A percentile compares a stretch with the other conserved stretches of the same genome.
Conservation (phyloP, 352 stramenopile genomes). For the Globisporangium paroecandrum region DNA sequence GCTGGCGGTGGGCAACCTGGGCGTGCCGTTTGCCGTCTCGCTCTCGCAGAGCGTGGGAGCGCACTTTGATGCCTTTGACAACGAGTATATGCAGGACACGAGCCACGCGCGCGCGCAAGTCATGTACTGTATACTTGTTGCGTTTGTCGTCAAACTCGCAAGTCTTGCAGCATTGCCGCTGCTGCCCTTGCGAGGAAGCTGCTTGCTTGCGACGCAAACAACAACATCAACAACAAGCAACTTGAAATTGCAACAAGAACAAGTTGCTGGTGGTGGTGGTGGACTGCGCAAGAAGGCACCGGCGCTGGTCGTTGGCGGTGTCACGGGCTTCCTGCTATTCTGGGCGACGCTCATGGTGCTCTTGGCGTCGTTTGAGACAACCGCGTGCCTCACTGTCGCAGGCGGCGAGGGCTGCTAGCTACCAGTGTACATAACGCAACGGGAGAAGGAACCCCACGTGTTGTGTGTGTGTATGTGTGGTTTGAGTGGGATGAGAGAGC, state of each 20-base stretch:
- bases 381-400: conserved; percentile 58
- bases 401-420: conserved; percentile 56
- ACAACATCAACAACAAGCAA: background rate
- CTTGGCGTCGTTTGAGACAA: conserved; percentile 47
- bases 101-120: conserved; percentile 36
- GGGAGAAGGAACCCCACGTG: no score
- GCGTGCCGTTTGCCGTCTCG: conserved; percentile 46
- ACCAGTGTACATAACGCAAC: background rate
- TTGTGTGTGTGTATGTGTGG: no score
- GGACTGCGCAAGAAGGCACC: conserved; percentile 9
- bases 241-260: background rate
- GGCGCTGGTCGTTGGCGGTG: conserved; percentile 26
- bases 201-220: background rate
- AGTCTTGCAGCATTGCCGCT: conserved; percentile 35
- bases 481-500: background rate
- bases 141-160: conserved; percentile 30
- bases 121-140: conserved; percentile 49
- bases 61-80: conserved; percentile 61
- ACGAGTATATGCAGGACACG: conserved; percentile 43
- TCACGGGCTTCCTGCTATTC: conserved; percentile 38
- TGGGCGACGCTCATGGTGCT: conserved; percentile 54
- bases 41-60: conserved; percentile 61
- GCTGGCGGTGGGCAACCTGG: conserved; percentile 52
- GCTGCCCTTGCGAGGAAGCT: conserved; percentile 24
- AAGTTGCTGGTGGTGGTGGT: background rate